Base-by-base conservation (phyloP, 2,329 filamentous ascomycete genomes). In the Cytospora schulzeri region DNA sequence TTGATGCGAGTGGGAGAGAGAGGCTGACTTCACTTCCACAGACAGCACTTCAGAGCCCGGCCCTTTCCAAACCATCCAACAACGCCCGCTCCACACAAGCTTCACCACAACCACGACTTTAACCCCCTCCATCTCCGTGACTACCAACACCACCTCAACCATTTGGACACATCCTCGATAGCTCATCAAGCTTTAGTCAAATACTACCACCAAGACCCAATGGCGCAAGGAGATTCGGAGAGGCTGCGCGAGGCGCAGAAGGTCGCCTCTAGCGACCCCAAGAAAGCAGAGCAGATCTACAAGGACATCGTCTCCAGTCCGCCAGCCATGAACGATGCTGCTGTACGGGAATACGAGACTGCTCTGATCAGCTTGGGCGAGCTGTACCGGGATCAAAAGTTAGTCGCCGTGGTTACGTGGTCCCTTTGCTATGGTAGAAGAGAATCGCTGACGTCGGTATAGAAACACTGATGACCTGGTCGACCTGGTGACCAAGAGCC, bases 351-450 rank as follows among this genome's bases (percentile, higher is more conserved):
- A 77, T 99, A 97, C 73, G 95, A 99, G 82, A 85, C 85, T 70
- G 93, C 95, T 29, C 79, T 99, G 76, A 86, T 97, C 74, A 91
- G 90, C 69, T 81, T 99, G 75, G 95, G 95, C 72, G 91, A 96
- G 85, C 85, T 98, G 70, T 97, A 97, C 79, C 87, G 93, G 71
- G 93, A 97, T 79, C 87, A 91, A 79, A 91, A 91, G 88, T 91
- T 79, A 78, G 88, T 82, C 45, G 91, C 38, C 28, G 11, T 35
- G 29, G 24, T 53, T 53, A 58, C 57, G 12, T 48, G 11, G 48
- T 53, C 24, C 33, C 22, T 26, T 50, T 56, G 50, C 59, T 33
- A 64, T 14, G 60, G 50, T 60, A 48, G 24, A 66, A 51, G 17
- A 38, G 50, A 17, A 17, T 54, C 57, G 55, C 62, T 67, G 41